Evolutionary conservation across 768 basidiomycete species (phyloP), one percentile per base, ranked within the genome.

Genomic region (Tylopilus cervinicoccineus): DNA sequence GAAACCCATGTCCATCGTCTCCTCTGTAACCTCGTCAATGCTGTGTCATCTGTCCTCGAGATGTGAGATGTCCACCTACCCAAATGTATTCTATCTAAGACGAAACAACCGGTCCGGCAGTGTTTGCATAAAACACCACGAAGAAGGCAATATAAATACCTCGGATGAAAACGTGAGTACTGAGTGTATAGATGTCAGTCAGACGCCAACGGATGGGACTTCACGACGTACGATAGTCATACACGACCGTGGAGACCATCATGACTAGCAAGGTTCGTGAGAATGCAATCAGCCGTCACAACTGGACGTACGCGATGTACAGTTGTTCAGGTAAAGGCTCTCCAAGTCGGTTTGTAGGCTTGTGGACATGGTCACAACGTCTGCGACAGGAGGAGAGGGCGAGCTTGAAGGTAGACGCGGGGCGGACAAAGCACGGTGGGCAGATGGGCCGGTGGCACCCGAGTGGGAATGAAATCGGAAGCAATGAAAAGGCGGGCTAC

Each of bases 1-100:
- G 53, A 52, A 14, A 54, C 24, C 45, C 38, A 47, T 3, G 50
- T 47, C 53, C 53, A 54, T 8, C 17, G 19, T 37, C 42, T 43
- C 2, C 32, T 47, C 53, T 54, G 14, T 23, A 20, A 20, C 6
- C 16, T 10, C 3, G 26, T 54, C 28, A 44, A 17, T n/a, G 3
- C 12, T 10, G 5, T 7, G 31, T 24, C 5, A 3, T 5, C 3
- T 2, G 1, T 12, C 22, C 0, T 22, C 16, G 22, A 37, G n/a
- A 20, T n/a, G 12, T 7, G 22, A 37, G n/a, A 20, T n/a, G 12
- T 7, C 8, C 9, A 2, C 52, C 24, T n/a, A 43, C 54, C 54
- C 54, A 55, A 4, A 54, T 38, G 10, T 55, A 14, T 0, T 46
- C 29, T n/a, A 54, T 31, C 54, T 55, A 20, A 12, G n/a, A 8